phyloP scores from a whole-genome alignment of 2,329 filamentous ascomycete genomes.

The Mycosphaerella arachidis region DNA sequence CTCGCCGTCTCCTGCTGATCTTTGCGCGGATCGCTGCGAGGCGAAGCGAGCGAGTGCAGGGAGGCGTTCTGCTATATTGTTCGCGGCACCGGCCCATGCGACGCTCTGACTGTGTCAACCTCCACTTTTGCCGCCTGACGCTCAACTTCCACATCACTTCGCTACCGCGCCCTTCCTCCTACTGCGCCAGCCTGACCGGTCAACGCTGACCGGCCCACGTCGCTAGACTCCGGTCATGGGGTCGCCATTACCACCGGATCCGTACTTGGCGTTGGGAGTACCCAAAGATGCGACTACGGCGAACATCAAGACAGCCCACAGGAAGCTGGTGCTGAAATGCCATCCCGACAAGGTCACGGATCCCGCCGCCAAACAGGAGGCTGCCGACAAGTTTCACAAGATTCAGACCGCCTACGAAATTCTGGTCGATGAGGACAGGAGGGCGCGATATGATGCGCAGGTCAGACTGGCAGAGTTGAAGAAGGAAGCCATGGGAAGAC shows the following conservation, averaged over 20 bases:
- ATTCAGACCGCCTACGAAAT: conserved; percentile 92
- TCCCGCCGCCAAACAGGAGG: conserved; percentile 67
- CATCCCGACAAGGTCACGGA: conserved; percentile 66
- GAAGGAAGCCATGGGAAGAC: conserved; percentile 48
- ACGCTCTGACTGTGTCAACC: not conserved
- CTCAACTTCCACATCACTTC: not conserved
- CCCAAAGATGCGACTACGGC: conserved; percentile 67
- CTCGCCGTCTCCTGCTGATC: not conserved
- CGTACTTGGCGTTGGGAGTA: conserved; percentile 75
- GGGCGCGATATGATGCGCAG: conserved; percentile 73
- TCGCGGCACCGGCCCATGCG: not conserved
- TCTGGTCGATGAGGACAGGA: conserved; percentile 69
- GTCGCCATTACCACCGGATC: conserved; percentile 58
- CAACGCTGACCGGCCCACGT: conserved; percentile 4
- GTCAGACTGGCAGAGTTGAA: conserved; percentile 62
- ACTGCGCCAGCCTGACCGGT: conserved; percentile 11
- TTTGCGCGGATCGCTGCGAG: not conserved
- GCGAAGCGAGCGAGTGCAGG: not conserved
- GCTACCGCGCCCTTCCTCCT: conserved; percentile 1
- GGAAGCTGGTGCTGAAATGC: conserved; percentile 80
- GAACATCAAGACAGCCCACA: conserved; percentile 84
- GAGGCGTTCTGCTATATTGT: not conserved
- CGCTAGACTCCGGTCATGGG: conserved; percentile 12
- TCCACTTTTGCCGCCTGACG: not conserved
- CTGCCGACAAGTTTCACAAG: conserved; percentile 83